Percentiles rank a stretch among this genome's conserved stretches.
Evolutionary conservation across 306 rosid species (phyloP).

Genomic region (Lablab purpureus): DNA sequence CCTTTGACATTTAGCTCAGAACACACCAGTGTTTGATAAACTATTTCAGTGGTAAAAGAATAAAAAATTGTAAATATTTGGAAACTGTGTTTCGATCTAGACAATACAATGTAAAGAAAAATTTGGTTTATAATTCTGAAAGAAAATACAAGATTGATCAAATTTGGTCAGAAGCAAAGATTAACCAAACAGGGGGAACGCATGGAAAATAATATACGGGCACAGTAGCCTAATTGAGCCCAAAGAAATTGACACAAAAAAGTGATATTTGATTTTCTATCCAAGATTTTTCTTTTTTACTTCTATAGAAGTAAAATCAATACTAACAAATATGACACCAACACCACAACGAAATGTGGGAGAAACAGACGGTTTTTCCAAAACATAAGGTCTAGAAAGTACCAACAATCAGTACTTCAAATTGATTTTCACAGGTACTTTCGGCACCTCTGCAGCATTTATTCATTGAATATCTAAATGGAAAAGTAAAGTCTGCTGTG

Average conservation of each 20-base stretch:
- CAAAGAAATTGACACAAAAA: conserved; percentile 8
- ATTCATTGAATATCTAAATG: conserved; percentile 18
- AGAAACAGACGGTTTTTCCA: conserved; percentile 32
- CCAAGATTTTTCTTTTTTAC: not conserved
- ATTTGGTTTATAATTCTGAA: not conserved
- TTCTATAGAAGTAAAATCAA: not conserved
- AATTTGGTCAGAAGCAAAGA: not conserved
- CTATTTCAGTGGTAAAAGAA: not conserved
- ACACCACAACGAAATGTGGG: conserved; percentile 33
- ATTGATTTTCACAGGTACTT: conserved; percentile 14
- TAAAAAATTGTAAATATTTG: not conserved
- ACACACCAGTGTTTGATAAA: not conserved
- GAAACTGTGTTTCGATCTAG: conserved; percentile 1
- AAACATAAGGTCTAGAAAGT: conserved; percentile 35
- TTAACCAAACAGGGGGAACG: not conserved
- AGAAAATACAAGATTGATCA: conserved; percentile 34
- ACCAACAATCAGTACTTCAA: conserved; percentile 36
- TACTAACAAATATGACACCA: conserved; percentile 1
- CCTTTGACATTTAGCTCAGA: not conserved
- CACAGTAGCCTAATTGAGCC: not conserved
- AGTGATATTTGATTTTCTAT: not conserved
- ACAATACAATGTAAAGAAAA: conserved; percentile 4
- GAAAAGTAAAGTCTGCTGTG: conserved; percentile 24
- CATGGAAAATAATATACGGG: not conserved
- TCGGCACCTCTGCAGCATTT: conserved; percentile 15